Evolutionary conservation across 2,329 filamentous ascomycete species (phyloP).

Genomic region (Lecanicillium sp.): DNA sequence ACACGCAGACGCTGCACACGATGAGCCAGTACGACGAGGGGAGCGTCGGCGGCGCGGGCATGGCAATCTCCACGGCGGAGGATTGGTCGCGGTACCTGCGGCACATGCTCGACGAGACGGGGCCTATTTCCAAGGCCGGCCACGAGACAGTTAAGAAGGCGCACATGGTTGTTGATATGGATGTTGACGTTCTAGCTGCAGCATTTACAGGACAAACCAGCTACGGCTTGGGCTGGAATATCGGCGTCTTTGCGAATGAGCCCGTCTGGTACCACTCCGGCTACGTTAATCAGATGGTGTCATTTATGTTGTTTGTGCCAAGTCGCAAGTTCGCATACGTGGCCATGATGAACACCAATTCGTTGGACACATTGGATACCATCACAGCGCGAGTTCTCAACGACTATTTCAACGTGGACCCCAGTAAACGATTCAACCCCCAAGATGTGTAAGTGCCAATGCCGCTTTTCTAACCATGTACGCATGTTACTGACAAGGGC

Average conservation of each 20-base stretch:
- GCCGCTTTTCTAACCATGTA: not conserved
- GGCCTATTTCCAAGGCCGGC: conserved; percentile 22
- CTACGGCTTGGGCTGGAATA: conserved; percentile 22
- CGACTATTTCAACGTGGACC: conserved; percentile 18
- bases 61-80: conserved; percentile 32
- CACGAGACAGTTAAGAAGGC: conserved; percentile 22
- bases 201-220: conserved; percentile 17
- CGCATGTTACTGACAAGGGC: not conserved
- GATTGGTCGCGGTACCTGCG: conserved; percentile 33
- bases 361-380: conserved; percentile 14
- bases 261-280: conserved; percentile 22
- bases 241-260: conserved; percentile 20
- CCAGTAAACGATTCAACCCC: conserved; percentile 15
- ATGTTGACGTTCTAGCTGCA: conserved; percentile 4
- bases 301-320: conserved; percentile 24
- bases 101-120: conserved; percentile 25
- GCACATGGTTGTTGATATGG: conserved; percentile 16
- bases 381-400: conserved; percentile 21
- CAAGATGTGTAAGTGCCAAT: conserved; percentile 14
- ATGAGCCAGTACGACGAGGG: conserved; percentile 24
- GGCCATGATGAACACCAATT: conserved; percentile 21
- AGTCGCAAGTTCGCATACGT: conserved; percentile 21
- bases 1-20: conserved; percentile 20
- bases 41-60: conserved; percentile 36
- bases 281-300: conserved; percentile 19